Evolutionary conservation across 164 flowering plant species (phyloP), one percentile per base, ranked within the genome.

Genomic region (Taxillus chinensis): DNA sequence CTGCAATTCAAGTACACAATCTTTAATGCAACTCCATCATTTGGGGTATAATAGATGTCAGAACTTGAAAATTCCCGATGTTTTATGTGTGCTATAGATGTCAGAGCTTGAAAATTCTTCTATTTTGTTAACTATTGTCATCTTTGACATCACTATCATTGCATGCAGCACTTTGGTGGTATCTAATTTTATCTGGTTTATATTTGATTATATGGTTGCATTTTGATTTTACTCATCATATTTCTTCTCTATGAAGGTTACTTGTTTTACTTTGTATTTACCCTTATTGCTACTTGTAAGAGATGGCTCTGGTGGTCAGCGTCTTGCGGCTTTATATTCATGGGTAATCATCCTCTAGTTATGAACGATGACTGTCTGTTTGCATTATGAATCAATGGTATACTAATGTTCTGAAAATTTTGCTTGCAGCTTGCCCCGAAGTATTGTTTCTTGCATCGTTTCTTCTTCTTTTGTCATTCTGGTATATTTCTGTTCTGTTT

Each of bases 381-480:
- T 17, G 8, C 45, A 15, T 41, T 58, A 1, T 51, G 37, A 61
- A 43, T 41, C n/a, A 59, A 48, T 40, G 45, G 4, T 62, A 61
- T 53, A n/a, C 52, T 59, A 61, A 55, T 56, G 48, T 48, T 45
- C 16, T 66, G 42, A 27, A 54, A 13, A 61, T 45, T 48, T 66
- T 5, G 37, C 57, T 58, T 84, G 91, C 95, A 92, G 98, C 90
- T 39, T 78, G 71, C 56, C 96, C 98, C 15, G 78, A 80, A 59
- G 84, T 92, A 76, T 70, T 89, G 56, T 77, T 86, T 69, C 72
- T 86, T 64, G 85, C 95, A 42, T 83, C 90, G 41, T 92, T 89
- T 80, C 92, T 92, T 72, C 87, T 92, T 2, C 86, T 92, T 58
- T 68, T 92, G 50, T 92, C 98, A 39, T 92, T 83, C 82, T 92